phyloP scores from a whole-genome alignment of 106 monocot species.

The Allium sativum region DNA sequence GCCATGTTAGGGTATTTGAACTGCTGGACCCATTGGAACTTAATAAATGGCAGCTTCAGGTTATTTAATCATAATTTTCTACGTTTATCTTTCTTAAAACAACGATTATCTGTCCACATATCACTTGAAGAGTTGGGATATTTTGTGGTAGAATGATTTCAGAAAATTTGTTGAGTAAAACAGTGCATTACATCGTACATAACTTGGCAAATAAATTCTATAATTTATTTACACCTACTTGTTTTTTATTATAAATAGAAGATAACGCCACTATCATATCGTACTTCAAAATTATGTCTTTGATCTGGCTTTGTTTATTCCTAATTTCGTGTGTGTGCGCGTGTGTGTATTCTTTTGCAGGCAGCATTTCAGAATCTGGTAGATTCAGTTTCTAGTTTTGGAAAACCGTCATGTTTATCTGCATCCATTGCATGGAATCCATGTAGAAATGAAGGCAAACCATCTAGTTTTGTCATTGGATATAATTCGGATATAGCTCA shows the following conservation, averaged over 20 bases:
- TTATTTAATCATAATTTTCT: constrained; percentile 6
- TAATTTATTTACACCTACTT: too few species aligned
- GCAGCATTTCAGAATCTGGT: constrained; percentile 86
- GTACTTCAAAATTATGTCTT: too few species aligned
- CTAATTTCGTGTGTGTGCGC: background rate
- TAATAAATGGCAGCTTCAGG: constrained; percentile 95
- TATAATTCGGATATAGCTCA: constrained; percentile 76
- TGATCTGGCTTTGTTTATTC: background rate
- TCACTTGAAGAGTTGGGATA: too few species aligned
- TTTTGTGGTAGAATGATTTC: too few species aligned
- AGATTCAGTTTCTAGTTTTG: constrained; percentile 69
- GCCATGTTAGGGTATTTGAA: constrained; percentile 82
- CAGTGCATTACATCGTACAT: too few species aligned
- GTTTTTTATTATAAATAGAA: too few species aligned
- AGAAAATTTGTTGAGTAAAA: too few species aligned
- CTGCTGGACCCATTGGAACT: constrained; percentile 71
- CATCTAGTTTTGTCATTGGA: constrained; percentile 64
- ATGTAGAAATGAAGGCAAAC: constrained; percentile 45
- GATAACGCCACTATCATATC: too few species aligned
- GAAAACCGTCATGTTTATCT: constrained; percentile 50
- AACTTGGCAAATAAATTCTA: too few species aligned
- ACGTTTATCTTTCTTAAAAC: too few species aligned
- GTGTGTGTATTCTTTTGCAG: constrained; percentile 18
- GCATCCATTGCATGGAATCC: constrained; percentile 93
- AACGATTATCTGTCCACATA: too few species aligned